phyloP scores from a whole-genome alignment of 2,329 filamentous ascomycete genomes.

The Aspergillus terreus region DNA sequence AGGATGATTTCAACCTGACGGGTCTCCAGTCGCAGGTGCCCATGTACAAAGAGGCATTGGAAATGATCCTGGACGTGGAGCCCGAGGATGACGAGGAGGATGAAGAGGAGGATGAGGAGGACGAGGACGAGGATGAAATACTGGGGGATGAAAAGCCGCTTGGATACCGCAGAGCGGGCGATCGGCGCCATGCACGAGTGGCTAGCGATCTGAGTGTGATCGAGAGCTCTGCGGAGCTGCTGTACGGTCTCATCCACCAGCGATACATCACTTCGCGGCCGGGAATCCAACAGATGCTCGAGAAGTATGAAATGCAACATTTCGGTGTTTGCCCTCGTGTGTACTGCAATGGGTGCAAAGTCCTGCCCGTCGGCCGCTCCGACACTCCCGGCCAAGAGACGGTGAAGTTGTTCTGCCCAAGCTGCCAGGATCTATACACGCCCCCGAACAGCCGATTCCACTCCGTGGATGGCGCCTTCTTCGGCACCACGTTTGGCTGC shows the following conservation, averaged over 20 bases:
- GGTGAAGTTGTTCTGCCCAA: slow-evolving; percentile 96
- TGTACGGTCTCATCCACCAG: slow-evolving; percentile 97
- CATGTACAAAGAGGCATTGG: slow-evolving; percentile 98
- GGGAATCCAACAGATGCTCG: slow-evolving; percentile 97
- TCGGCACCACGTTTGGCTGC: slow-evolving; percentile 93
- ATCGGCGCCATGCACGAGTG: slow-evolving; percentile 78
- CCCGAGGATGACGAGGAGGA: slow-evolving; percentile 77
- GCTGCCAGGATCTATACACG: slow-evolving; percentile 94
- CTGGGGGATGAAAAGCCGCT: slow-evolving; percentile 53
- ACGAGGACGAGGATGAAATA: slow-evolving; percentile 65
- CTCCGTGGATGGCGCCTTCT: slow-evolving; percentile 95
- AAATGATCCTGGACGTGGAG: slow-evolving; percentile 99
- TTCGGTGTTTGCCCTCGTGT: slow-evolving; percentile 95
- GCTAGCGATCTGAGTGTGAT: slow-evolving; percentile 92
- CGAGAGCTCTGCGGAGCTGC: slow-evolving; percentile 94
- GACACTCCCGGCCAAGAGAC: slow-evolving; percentile 96
- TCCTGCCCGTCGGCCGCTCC: slow-evolving; percentile 86
- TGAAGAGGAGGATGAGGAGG: slow-evolving; percentile 64
- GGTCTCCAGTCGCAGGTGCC: slow-evolving; percentile 91
- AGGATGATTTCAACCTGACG: slow-evolving; percentile 99
- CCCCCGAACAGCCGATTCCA: slow-evolving; percentile 97
- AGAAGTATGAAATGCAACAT: slow-evolving; percentile 96
- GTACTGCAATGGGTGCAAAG: slow-evolving; percentile 83
- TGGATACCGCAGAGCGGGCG: slow-evolving; percentile 51
- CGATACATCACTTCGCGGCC: slow-evolving; percentile 95